These are phyloP conservation scores for Musa schizocarpa DNA, from an alignment of 176 grass and related monocot genomes.

Conservation along the genomic window DNA sequence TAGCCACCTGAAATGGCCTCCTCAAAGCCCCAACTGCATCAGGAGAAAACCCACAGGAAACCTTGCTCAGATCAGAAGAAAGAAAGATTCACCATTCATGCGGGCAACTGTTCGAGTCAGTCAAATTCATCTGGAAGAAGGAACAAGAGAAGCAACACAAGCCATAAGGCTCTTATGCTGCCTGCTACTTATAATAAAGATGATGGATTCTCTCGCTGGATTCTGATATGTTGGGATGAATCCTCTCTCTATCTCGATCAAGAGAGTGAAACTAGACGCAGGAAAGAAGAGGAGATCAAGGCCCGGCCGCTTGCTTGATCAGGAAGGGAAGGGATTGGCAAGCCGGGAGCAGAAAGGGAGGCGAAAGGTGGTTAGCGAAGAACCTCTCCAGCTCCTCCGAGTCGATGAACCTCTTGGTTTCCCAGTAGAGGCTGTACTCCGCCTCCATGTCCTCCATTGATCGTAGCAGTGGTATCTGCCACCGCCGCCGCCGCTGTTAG, in stretches of 20 bases:
- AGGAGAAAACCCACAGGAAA: not conserved
- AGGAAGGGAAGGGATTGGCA: not conserved
- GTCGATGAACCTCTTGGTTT: slow-evolving; percentile 15
- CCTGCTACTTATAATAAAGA: not conserved
- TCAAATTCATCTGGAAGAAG: not conserved
- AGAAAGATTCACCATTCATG: no score
- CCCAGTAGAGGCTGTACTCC: slow-evolving; percentile 18
- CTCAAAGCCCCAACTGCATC: slow-evolving; percentile 6
- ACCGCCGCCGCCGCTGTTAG: not conserved
- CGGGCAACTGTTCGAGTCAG: no score
- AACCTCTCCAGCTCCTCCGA: slow-evolving; percentile 13
- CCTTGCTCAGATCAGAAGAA: not conserved
- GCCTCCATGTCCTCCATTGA: slow-evolving; percentile 14
- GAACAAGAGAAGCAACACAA: not conserved
- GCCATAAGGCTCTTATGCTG: not conserved
- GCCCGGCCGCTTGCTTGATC: no score
- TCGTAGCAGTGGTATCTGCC: not conserved
- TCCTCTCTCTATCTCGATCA: not conserved
- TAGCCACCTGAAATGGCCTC: slow-evolving; percentile 7
- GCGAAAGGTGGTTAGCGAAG: not conserved
- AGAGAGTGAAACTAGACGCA: not conserved
- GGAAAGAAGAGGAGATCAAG: not conserved
- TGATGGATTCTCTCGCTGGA: no score
- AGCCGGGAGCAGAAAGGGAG: not conserved
- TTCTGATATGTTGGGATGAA: no score